Conservation (phyloP, 73 alveolate genomes). For the Blepharisma japonicum region DNA sequence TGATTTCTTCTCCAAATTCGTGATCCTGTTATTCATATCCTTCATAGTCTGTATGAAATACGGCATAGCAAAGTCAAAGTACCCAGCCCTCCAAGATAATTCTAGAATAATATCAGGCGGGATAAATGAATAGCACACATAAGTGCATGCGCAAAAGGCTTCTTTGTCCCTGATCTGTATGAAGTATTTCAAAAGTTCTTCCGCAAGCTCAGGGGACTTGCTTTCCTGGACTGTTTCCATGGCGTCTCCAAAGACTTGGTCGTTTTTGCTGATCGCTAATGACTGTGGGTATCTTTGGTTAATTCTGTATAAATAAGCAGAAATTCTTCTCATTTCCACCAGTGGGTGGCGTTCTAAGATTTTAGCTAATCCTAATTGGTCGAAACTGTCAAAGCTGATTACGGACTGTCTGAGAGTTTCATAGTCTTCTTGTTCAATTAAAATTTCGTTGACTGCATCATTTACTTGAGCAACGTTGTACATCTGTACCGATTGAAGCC, state of each 20-base stretch:
- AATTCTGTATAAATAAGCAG: conserved; percentile 94
- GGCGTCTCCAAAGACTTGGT: conserved; percentile 91
- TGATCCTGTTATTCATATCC: conserved; percentile 88
- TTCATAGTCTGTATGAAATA: conserved; percentile 94
- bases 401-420: conserved; percentile 89
- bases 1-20: conserved; percentile 84
- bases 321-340: conserved; percentile 94
- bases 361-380: conserved; percentile 87
- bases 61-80: conserved; percentile 96
- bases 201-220: conserved; percentile 83
- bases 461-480: conserved; percentile 90
- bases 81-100: conserved; percentile 96
- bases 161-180: conserved; percentile 68
- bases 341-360: conserved; percentile 89
- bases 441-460: conserved; percentile 94
- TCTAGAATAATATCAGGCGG: conserved; percentile 97
- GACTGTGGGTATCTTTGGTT: conserved; percentile 83
- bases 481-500: conserved; percentile 88
- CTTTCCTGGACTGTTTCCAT: conserved; percentile 95
- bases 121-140: conserved; percentile 96
- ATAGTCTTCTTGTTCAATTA: conserved; percentile 92
- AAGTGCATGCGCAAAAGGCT: conserved; percentile 91
- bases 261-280: conserved; percentile 90
- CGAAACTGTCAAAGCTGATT: conserved; percentile 87
- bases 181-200: conserved; percentile 90